These are phyloP conservation scores for Cornus controversa DNA, from an alignment of 148 eudicot genomes.

Conservation along the genomic window DNA sequence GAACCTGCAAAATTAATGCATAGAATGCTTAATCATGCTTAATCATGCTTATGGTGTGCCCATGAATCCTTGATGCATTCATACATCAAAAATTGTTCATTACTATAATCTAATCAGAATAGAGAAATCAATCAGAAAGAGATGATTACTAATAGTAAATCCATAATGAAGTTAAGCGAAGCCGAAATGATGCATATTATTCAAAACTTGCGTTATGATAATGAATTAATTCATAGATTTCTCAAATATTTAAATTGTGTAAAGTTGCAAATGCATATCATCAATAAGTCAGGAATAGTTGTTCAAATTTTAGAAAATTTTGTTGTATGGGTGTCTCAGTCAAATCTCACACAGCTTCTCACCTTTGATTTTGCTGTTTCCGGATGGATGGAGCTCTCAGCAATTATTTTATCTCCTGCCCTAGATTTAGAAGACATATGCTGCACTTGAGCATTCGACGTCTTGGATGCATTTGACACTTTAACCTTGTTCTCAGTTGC, in stretches of 20 bases:
- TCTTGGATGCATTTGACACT: constrained; percentile 14
- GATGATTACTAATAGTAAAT: not conserved
- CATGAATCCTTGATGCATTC: not conserved
- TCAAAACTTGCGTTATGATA: not conserved
- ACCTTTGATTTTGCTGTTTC: constrained; percentile 44
- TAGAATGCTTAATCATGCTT: not conserved
- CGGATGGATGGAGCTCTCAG: constrained; percentile 10
- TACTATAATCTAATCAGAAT: not conserved
- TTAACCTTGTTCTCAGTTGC: constrained; percentile 18
- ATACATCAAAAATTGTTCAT: not conserved
- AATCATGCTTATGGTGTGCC: not conserved
- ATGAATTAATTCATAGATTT: not conserved
- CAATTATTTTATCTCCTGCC: constrained; percentile 2
- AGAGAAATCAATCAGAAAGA: not conserved
- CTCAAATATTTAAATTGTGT: not conserved
- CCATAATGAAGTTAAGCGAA: not conserved
- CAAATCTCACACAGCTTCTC: constrained; percentile 17
- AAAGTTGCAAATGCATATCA: not conserved
- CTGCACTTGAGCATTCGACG: constrained; percentile 17
- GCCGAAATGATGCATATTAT: not conserved
- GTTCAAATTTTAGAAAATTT: not conserved
- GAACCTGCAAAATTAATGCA: constrained; percentile 15
- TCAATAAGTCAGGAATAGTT: not conserved
- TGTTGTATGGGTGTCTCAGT: not conserved
- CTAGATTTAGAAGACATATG: not conserved